Evolutionary conservation across 164 flowering plant genomes (phyloP), one percentile per base, ranked within the genome.

Genomic region (Liquidambar formosana): DNA sequence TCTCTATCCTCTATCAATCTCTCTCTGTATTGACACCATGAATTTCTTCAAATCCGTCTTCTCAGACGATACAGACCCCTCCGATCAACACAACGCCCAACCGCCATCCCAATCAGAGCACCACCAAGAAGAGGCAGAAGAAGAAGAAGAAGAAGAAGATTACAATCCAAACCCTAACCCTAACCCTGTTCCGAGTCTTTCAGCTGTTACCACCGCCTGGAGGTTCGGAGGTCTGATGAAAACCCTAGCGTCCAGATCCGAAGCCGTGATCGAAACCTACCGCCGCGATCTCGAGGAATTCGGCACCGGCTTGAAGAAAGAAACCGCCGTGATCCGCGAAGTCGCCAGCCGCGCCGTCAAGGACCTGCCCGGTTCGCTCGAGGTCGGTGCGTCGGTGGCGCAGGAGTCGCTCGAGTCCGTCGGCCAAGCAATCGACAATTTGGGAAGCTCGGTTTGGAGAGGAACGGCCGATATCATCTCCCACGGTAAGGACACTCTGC

Each of bases 41-140:
- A 65, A 90, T 79, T 88, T 91, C 84, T 89, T 93, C 90, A 90
- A 83, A 76, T 82, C 93, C 53, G 89, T 89, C 56, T 89, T 91
- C 85, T 41, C 92, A n/a, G 89, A 85, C 26, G 80, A 76, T 8
- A 69, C 76, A 3, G 60, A 73, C 13, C 52, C 76, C 44, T 70
- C 74, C 61, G 69, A 73, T 12, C 77, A 80, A 23, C 74, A 76
- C 27, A 56, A 65, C 16, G 41, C 70, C 76, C n/a, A 11, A 25
- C 6, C 64, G 19, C 49, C 68, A 49, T 26, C 15, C 63, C 22
- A 65, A 53, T 51, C 33, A 26, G 46, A 54, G 25, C 13, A n/a
- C 46, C 51, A 47, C 3, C 56, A 41, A 18, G 62, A 52, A 33
- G 56, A 65, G 1, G 67, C 38, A 5, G 46, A 22, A 48, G 44